Evolutionary conservation across 2,329 filamentous ascomycete species (phyloP).

Genomic region (Nothophoma quercina): DNA sequence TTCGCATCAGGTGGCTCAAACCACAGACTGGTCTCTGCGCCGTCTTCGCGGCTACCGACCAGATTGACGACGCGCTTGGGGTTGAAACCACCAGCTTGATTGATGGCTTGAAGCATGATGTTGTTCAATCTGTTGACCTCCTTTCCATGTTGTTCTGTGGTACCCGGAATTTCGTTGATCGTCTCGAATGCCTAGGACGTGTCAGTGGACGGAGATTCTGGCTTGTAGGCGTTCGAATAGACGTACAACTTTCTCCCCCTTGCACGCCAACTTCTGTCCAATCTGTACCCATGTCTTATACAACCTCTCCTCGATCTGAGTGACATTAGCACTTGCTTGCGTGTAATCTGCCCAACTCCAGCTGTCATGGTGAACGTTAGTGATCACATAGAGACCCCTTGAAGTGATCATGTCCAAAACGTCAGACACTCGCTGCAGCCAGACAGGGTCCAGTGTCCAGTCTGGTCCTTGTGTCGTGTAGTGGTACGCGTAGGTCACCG

Average conservation of each 20-base stretch:
- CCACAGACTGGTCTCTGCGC: constrained; percentile 62
- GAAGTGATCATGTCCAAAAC: constrained; percentile 65
- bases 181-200: constrained; percentile 59
- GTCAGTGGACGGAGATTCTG: neutral
- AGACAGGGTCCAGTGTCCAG: constrained; percentile 62
- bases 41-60: constrained; percentile 61
- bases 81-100: constrained; percentile 64
- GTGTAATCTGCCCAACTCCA: constrained; percentile 66
- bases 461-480: constrained; percentile 60
- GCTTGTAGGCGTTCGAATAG: no score
- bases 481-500: constrained; percentile 67
- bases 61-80: constrained; percentile 63
- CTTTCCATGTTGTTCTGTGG: constrained; percentile 59
- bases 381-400: constrained; percentile 60
- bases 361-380: constrained; percentile 68
- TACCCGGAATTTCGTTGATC: constrained; percentile 66
- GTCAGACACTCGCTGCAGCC: constrained; percentile 65
- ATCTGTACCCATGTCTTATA: constrained; percentile 66
- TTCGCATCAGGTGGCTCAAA: constrained; percentile 58
- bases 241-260: constrained; percentile 56
- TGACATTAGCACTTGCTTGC: constrained; percentile 55
- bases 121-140: constrained; percentile 64
- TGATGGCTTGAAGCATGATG: constrained; percentile 64
- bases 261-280: constrained; percentile 62
- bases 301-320: constrained; percentile 64